Conservation (phyloP, 2,329 filamentous ascomycete genomes). For the Epichloe aotearoae region DNA sequence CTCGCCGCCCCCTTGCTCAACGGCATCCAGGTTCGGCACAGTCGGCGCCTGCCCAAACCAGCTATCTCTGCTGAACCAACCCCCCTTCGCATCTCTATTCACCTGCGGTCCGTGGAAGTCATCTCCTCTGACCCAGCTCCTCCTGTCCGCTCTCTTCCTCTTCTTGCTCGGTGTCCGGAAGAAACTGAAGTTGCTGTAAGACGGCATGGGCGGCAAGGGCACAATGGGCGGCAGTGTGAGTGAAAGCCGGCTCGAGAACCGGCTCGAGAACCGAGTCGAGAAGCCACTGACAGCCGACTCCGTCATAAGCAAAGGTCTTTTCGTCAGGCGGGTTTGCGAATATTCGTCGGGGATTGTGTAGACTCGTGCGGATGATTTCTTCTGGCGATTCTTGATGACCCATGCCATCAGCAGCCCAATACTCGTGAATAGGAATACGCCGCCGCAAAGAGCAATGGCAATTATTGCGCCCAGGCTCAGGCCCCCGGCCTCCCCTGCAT, state of each 20-base stretch:
- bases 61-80: constrained; percentile 19
- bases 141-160: not conserved
- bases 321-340: constrained; percentile 18
- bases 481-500: constrained; percentile 6
- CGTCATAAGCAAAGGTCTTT: constrained; percentile 15
- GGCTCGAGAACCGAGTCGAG: constrained; percentile 5
- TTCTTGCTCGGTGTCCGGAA: constrained; percentile 11
- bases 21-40: constrained; percentile 20
- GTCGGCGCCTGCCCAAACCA: constrained; percentile 23
- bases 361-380: constrained; percentile 12
- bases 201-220: constrained; percentile 19
- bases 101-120: constrained; percentile 34
- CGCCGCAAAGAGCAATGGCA: constrained; percentile 34
- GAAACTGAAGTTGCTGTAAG: constrained; percentile 18
- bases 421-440: constrained; percentile 28
- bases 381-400: constrained; percentile 15
- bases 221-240: constrained; percentile 15
- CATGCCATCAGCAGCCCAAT: constrained; percentile 31
- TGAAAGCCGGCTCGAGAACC: constrained; percentile 18
- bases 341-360: constrained; percentile 17
- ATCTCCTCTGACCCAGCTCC: constrained; percentile 27
- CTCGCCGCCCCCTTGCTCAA: constrained; percentile 11
- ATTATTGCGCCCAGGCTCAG: constrained; percentile 27
- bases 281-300: constrained; percentile 6
- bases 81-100: constrained; percentile 12